Percentiles rank a stretch among this genome's conserved stretches.
These are phyloP conservation scores for Taiozyma sp. DNA, from an alignment of 1,139 yeast genomes.

Conservation along the genomic window DNA sequence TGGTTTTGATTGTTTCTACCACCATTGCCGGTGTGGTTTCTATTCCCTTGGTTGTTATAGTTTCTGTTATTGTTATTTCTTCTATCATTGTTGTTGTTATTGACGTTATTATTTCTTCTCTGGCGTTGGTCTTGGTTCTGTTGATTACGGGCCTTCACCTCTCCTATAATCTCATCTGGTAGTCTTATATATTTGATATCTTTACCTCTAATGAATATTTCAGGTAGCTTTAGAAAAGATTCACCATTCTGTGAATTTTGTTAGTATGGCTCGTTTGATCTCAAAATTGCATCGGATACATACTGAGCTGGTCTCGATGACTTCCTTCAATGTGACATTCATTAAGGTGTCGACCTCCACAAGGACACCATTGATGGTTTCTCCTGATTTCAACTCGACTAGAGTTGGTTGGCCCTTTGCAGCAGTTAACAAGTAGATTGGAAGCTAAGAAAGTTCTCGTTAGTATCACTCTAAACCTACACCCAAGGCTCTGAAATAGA, in stretches of 20 bases:
- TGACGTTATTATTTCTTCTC: slow-evolving; percentile 29
- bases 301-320: slow-evolving; percentile 61
- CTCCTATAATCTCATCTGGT: slow-evolving; percentile 73
- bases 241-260: slow-evolving; percentile 46
- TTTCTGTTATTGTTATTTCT: slow-evolving; percentile 23
- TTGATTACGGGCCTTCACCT: slow-evolving; percentile 65
- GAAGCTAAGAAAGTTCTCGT: slow-evolving; percentile 46
- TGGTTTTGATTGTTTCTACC: slow-evolving; percentile 6
- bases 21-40: slow-evolving; percentile 13
- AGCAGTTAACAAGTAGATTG: slow-evolving; percentile 83
- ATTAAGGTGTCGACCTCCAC: slow-evolving; percentile 93
- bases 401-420: slow-evolving; percentile 86
- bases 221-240: slow-evolving; percentile 62
- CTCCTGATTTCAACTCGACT: slow-evolving; percentile 92
- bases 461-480: not conserved
- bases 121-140: slow-evolving; percentile 48
- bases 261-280: not conserved
- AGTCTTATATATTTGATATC: slow-evolving; percentile 67
- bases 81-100: slow-evolving; percentile 21
- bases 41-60: slow-evolving; percentile 23
- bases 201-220: slow-evolving; percentile 82
- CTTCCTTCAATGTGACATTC: slow-evolving; percentile 84
- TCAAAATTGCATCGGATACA: slow-evolving; percentile 4
- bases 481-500: not conserved
- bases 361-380: slow-evolving; percentile 79